Evolutionary conservation across 805 yeast species (phyloP).

Genomic region (Kodamaea nitidulidarum): DNA sequence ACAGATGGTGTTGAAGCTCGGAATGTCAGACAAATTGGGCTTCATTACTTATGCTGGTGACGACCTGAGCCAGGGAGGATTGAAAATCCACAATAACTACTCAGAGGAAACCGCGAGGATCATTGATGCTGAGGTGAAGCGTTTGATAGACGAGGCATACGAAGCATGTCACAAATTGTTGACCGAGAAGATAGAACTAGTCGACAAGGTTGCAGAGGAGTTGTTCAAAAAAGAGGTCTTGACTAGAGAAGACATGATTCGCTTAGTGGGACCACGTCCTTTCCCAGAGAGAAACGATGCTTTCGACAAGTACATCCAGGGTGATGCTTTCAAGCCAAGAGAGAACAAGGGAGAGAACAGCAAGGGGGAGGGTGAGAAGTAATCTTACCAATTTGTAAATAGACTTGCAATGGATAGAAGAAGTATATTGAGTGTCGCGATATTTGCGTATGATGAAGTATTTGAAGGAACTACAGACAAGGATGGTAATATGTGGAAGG

Average conservation of each 20-base stretch:
- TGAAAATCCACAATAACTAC: slow-evolving; percentile 56
- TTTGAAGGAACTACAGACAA: too few relatives aligned
- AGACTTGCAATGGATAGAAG: background rate
- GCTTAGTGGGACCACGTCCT: slow-evolving; percentile 72
- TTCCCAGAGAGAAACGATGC: slow-evolving; percentile 80
- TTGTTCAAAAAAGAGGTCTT: slow-evolving; percentile 70
- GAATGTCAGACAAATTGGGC: slow-evolving; percentile 84
- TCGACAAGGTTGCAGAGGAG: slow-evolving; percentile 70
- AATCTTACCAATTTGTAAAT: slow-evolving; percentile 3
- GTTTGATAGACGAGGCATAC: slow-evolving; percentile 64
- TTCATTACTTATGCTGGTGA: slow-evolving; percentile 52
- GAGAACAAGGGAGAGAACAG: slow-evolving; percentile 1
- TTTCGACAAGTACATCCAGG: slow-evolving; percentile 79
- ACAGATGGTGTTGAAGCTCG: slow-evolving; percentile 82
- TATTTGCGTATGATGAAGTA: background rate
- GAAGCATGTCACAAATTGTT: slow-evolving; percentile 55
- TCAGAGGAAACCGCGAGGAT: slow-evolving; percentile 66
- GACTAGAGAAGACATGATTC: slow-evolving; percentile 76
- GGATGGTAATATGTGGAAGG: background rate
- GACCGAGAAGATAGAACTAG: slow-evolving; percentile 54
- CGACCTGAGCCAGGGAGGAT: slow-evolving; percentile 43
- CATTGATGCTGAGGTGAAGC: slow-evolving; percentile 66
- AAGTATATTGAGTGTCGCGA: background rate
- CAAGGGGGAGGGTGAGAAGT: background rate
- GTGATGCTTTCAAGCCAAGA: slow-evolving; percentile 38